Percentiles rank a stretch among this genome's conserved stretches.
Evolutionary conservation across 2,329 filamentous ascomycete genomes (phyloP).

Genomic region (Alternaria sp.): DNA sequence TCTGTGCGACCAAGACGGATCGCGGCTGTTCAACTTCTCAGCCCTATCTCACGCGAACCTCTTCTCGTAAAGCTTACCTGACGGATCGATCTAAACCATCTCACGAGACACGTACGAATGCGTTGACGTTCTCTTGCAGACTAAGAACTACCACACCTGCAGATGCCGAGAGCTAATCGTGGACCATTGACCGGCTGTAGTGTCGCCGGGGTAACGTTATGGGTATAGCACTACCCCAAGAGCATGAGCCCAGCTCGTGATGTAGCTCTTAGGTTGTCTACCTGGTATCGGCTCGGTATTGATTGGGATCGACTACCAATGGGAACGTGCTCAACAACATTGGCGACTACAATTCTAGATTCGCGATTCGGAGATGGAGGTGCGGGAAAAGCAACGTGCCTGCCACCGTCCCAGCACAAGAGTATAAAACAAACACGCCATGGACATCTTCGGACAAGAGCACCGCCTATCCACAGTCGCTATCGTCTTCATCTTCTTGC

Average conservation of each 20-base stretch:
- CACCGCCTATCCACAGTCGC: not conserved
- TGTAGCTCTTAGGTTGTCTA: not conserved
- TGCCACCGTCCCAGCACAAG: not conserved
- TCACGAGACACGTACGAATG: not conserved
- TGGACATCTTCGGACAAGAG: not conserved
- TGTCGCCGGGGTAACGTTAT: not conserved
- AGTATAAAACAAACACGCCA: not conserved
- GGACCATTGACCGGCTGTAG: not conserved
- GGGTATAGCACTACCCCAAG: not conserved
- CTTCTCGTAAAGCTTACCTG: not conserved
- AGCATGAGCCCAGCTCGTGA: not conserved
- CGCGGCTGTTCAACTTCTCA: slow-evolving; percentile 6
- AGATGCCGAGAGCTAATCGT: not conserved
- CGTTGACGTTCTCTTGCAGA: not conserved
- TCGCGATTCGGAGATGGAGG: not conserved
- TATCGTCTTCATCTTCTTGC: not conserved
- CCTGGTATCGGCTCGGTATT: not conserved
- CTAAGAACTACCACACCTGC: not conserved
- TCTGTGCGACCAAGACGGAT: slow-evolving; percentile 1
- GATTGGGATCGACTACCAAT: not conserved
- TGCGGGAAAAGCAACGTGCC: slow-evolving; percentile 2
- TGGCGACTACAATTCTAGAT: not conserved
- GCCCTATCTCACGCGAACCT: slow-evolving; percentile 3
- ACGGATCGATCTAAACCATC: not conserved
- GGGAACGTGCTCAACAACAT: not conserved